Percentiles rank a stretch among this genome's conserved stretches.
Conservation (phyloP, 2,329 filamentous ascomycete species). For the Ophiostoma angusticollis region DNA sequence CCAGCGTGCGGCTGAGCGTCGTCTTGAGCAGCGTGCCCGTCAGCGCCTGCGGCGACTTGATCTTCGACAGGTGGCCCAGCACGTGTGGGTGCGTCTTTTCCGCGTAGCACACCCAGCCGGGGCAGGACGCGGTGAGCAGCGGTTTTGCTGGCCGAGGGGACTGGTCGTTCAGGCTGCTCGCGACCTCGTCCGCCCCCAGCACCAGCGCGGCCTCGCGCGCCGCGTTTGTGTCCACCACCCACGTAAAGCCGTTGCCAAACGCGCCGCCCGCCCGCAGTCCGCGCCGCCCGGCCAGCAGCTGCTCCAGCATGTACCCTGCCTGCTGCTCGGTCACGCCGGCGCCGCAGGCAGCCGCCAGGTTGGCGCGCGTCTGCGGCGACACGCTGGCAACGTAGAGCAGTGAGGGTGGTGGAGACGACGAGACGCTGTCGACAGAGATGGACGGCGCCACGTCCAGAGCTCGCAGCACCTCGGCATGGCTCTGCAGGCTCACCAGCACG, state of each 20-base stretch:
- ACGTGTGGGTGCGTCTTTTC: slow-evolving; percentile 96
- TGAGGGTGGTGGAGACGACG: slow-evolving; percentile 48
- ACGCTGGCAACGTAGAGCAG: slow-evolving; percentile 86
- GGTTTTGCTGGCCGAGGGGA: too few relatives aligned
- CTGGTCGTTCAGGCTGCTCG: slow-evolving; percentile 19
- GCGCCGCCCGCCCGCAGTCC: slow-evolving; percentile 60
- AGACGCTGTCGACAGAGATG: slow-evolving; percentile 33
- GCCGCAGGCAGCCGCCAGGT: slow-evolving; percentile 71
- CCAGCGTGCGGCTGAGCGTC: slow-evolving; percentile 57
- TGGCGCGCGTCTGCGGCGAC: slow-evolving; percentile 81
- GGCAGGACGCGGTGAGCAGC: slow-evolving; percentile 85
- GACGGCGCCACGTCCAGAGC: slow-evolving; percentile 58
- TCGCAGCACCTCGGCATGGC: slow-evolving; percentile 77
- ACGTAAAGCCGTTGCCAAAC: slow-evolving; percentile 66
- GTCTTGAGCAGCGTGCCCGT: slow-evolving; percentile 86
- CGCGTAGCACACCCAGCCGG: slow-evolving; percentile 97
- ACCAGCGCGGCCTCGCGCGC: slow-evolving; percentile 75
- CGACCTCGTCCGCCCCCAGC: slow-evolving; percentile 60
- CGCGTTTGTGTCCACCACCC: slow-evolving; percentile 81
- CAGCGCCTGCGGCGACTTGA: slow-evolving; percentile 91
- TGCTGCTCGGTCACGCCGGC: slow-evolving; percentile 56
- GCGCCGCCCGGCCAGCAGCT: slow-evolving; percentile 57
- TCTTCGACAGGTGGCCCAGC: slow-evolving; percentile 73
- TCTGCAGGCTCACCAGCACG: slow-evolving; percentile 89
- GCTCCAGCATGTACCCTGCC: slow-evolving; percentile 71